Evolutionary conservation across 2,329 filamentous ascomycete species (phyloP).

Genomic region (Fusarium cicatricum): DNA sequence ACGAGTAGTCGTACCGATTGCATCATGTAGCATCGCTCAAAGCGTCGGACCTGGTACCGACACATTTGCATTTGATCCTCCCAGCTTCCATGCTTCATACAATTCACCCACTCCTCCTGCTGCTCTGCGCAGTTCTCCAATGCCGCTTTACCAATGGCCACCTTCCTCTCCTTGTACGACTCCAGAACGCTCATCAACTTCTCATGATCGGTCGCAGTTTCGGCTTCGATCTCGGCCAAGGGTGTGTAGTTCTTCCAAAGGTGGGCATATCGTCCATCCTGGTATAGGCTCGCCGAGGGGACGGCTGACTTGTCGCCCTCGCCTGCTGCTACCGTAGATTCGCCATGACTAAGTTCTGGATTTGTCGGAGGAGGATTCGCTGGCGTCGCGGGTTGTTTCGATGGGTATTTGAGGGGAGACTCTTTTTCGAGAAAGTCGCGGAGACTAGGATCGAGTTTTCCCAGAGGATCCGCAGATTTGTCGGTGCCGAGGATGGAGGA

Average conservation of each 20-base stretch:
- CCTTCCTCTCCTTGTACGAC: slow-evolving; percentile 82
- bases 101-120: slow-evolving; percentile 82
- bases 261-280: slow-evolving; percentile 75
- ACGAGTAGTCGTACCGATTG: slow-evolving; percentile 69
- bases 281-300: slow-evolving; percentile 62
- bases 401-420: slow-evolving; percentile 74
- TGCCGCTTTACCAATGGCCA: slow-evolving; percentile 79
- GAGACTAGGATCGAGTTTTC: slow-evolving; percentile 81
- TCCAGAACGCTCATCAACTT: slow-evolving; percentile 82
- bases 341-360: slow-evolving; percentile 10
- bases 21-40: slow-evolving; percentile 88
- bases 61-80: slow-evolving; percentile 81
- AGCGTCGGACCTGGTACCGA: slow-evolving; percentile 75
- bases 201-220: slow-evolving; percentile 78
- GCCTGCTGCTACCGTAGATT: slow-evolving; percentile 29
- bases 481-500: slow-evolving; percentile 61
- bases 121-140: slow-evolving; percentile 94
- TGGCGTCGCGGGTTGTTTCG: slow-evolving; percentile 38
- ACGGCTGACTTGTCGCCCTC: slow-evolving; percentile 43
- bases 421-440: slow-evolving; percentile 87
- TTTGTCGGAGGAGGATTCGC: slow-evolving; percentile 13
- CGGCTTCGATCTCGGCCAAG: slow-evolving; percentile 72
- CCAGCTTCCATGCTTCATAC: slow-evolving; percentile 78
- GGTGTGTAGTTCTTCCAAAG: slow-evolving; percentile 93
- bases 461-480: slow-evolving; percentile 65